Percentiles rank a stretch among this genome's conserved stretches.
phyloP scores from a whole-genome alignment of 495 filamentous ascomycete genomes.

The Lepidopterella palustris region DNA sequence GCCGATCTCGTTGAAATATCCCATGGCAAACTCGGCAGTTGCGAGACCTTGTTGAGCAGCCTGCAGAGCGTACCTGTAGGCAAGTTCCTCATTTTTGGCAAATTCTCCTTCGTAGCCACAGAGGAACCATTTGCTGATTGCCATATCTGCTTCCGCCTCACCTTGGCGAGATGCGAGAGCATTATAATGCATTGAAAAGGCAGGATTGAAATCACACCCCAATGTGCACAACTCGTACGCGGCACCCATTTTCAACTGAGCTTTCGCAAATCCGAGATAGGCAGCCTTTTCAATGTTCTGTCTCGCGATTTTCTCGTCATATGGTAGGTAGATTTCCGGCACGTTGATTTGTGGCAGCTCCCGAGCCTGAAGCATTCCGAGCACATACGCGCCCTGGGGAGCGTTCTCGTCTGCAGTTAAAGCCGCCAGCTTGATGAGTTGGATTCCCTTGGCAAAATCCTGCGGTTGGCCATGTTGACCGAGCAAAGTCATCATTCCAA shows the following conservation, averaged over 20 bases:
- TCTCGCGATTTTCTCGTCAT: constrained; percentile 66
- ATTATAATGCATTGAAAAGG: constrained; percentile 90
- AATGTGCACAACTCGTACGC: constrained; percentile 92
- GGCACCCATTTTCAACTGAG: constrained; percentile 94
- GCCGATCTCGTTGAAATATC: constrained; percentile 96
- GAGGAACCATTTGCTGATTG: constrained; percentile 97
- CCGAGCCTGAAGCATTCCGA: constrained; percentile 87
- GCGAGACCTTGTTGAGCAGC: constrained; percentile 73
- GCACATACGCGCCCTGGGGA: constrained; percentile 93
- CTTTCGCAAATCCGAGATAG: constrained; percentile 93
- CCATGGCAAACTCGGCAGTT: constrained; percentile 93
- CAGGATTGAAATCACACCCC: constrained; percentile 90
- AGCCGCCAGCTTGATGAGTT: constrained; percentile 75
- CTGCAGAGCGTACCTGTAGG: constrained; percentile 82
- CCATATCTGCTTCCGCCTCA: constrained; percentile 88
- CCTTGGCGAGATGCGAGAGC: constrained; percentile 84
- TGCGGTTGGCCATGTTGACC: constrained; percentile 86
- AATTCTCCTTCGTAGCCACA: constrained; percentile 89
- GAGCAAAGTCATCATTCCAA: constrained; percentile 96
- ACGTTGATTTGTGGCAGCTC: constrained; percentile 84
- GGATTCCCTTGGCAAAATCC: constrained; percentile 69
- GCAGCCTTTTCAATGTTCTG: constrained; percentile 95
- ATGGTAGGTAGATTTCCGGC: constrained; percentile 65
- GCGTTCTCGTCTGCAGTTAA: constrained; percentile 93
- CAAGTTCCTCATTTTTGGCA: constrained; percentile 88